Conservation (phyloP, 225 moss, liverwort and hornwort species). For the Ulota crispa region DNA sequence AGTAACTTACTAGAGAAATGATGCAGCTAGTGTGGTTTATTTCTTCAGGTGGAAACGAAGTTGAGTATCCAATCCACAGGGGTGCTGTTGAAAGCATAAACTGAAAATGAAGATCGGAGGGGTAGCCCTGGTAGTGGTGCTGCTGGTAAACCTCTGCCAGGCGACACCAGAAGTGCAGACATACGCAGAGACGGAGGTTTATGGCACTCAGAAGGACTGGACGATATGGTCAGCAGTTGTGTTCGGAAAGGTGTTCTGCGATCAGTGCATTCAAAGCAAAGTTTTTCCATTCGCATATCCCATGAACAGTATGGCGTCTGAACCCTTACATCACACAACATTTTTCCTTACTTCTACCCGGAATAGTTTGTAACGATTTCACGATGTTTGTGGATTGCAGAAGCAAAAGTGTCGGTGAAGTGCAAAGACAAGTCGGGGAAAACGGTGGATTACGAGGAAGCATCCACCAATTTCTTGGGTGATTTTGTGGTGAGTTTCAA, state of each 20-base stretch:
- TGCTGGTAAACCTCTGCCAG: slow-evolving; percentile 17
- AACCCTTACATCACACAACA: no score
- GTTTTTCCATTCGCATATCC: slow-evolving; percentile 72
- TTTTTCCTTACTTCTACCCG: no score
- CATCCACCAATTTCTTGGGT: slow-evolving; percentile 62
- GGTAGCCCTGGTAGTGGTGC: not conserved
- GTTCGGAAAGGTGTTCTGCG: slow-evolving; percentile 78
- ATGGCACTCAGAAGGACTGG: slow-evolving; percentile 45
- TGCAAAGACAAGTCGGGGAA: slow-evolving; percentile 53
- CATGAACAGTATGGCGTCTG: slow-evolving; percentile 42
- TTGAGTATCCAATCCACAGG: not conserved
- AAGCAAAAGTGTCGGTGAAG: slow-evolving; percentile 61
- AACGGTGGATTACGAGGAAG: slow-evolving; percentile 45
- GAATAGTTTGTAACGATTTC: not conserved
- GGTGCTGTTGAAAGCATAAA: not conserved
- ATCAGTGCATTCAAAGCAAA: slow-evolving; percentile 69
- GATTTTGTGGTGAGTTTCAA: slow-evolving; percentile 60
- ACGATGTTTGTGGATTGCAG: slow-evolving; percentile 33
- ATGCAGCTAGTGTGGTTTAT: not conserved
- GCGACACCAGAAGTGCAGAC: slow-evolving; percentile 19
- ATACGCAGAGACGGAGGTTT: slow-evolving; percentile 28
- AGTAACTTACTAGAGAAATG: not conserved
- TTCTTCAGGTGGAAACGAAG: slow-evolving; percentile 10
- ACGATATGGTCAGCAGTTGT: slow-evolving; percentile 70
- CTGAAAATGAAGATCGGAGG: slow-evolving; percentile 35